phyloP scores from a whole-genome alignment of 1,284 basidiomycete genomes.

The Sporisorium exsertum region DNA sequence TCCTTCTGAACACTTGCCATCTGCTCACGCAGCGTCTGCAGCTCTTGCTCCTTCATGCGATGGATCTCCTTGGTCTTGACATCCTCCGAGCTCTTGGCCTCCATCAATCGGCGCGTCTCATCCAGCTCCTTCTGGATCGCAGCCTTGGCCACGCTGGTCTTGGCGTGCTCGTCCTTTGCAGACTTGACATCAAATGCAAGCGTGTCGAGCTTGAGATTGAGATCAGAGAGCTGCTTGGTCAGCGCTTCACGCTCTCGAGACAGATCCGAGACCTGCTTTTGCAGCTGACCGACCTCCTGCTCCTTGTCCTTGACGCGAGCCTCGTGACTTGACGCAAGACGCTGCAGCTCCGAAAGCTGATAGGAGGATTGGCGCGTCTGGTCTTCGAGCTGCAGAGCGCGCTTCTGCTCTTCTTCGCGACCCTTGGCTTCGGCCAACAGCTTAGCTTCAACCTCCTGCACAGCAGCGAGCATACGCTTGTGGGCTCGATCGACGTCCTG shows the following conservation, averaged over 20 bases:
- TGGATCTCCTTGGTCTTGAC: constrained; percentile 84
- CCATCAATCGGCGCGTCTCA: constrained; percentile 78
- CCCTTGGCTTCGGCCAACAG: constrained; percentile 77
- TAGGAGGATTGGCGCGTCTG: constrained; percentile 75
- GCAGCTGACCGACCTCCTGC: constrained; percentile 76
- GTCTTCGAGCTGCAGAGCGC: constrained; percentile 53
- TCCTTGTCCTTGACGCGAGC: constrained; percentile 83
- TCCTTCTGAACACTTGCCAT: constrained; percentile 70
- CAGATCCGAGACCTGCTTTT: constrained; percentile 74
- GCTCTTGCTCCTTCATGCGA: constrained; percentile 87
- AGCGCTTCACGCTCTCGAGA: constrained; percentile 70
- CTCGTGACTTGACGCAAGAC: constrained; percentile 83
- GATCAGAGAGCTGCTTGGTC: constrained; percentile 74
- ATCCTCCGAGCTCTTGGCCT: constrained; percentile 87
- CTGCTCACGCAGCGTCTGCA: constrained; percentile 79
- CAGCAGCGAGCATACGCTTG: constrained; percentile 79
- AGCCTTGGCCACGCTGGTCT: constrained; percentile 73
- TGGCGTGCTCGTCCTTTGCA: constrained; percentile 76
- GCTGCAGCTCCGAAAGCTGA: constrained; percentile 81
- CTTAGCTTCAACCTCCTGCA: constrained; percentile 81
- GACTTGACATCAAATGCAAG: constrained; percentile 77
- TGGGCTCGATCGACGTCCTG: constrained; percentile 82
- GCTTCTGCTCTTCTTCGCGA: constrained; percentile 53
- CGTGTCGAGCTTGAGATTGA: constrained; percentile 79
- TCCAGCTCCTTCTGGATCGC: constrained; percentile 86